Evolutionary conservation across 345 rosid species (phyloP), one percentile per base, ranked within the genome.

Genomic region (Eucalyptus grandis): DNA sequence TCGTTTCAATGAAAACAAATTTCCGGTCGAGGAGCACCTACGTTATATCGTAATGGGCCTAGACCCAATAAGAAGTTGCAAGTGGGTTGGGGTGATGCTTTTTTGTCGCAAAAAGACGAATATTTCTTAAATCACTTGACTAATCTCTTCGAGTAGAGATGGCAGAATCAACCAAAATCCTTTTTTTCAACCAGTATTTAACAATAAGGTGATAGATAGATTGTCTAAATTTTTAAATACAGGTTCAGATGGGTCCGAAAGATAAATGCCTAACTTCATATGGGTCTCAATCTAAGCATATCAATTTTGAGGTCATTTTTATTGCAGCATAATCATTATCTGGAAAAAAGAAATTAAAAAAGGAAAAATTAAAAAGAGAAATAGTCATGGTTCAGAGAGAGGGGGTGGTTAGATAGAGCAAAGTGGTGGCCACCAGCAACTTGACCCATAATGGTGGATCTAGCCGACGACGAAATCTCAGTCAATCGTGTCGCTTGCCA

Each of bases 1-100:
- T 16, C 54, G 54, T 16, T 72, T 72, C 83, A 72, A 72, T 37
- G 26, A 40, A 72, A 72, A 37, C 83, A 21, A 10, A 40, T 77
- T 40, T 8, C 83, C 43, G 15, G 83, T 21, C 47, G 13, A 77
- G 83, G 7, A 69, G 37, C 81, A 34, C 81, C 44, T 9, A 6
- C 24, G 81, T 34, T 31, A 16, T 34, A 9, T 34, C 43, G 7
- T 34, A 9, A 94, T 90, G 9, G 96, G 89, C 92, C 94, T 94
- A 90, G 92, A 94, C 31, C 95, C 95, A 87, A 94, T 86, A 56
- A 96, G 95, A 69, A 69, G 9, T 12, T 34, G 43, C 44, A 69
- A 69, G 1, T 69, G 81, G 13, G 81, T 40, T 34, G 34, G 43
- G 44, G 11, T 16, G 12, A 16, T 3, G 43, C 43, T 31, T 65